Evolutionary conservation across 805 yeast genomes (phyloP).

Genomic region (Millerozyma miso): DNA sequence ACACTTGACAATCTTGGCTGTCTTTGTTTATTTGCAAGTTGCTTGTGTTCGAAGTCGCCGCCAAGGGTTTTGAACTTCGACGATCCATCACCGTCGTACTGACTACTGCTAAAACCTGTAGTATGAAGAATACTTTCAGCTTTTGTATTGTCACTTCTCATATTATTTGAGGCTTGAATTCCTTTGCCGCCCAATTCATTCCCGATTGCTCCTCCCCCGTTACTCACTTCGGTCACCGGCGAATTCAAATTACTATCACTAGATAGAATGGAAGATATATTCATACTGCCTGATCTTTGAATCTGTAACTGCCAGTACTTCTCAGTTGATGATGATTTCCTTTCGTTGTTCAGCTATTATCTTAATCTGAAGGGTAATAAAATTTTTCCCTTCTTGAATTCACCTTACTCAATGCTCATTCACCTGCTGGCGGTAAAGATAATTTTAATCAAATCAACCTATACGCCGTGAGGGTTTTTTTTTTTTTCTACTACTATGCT

Average conservation of each 20-base stretch:
- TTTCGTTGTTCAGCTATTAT: not conserved
- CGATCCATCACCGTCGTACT: not conserved
- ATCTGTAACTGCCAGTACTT: not conserved
- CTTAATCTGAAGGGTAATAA: constrained; percentile 1
- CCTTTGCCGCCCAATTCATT: not conserved
- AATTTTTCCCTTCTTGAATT: constrained; percentile 3
- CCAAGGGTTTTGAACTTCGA: not conserved
- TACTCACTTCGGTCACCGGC: constrained; percentile 4
- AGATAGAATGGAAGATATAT: constrained; percentile 34
- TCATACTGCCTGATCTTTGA: constrained; percentile 16
- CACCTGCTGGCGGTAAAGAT: not conserved
- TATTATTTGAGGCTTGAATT: not conserved
- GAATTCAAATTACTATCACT: constrained; percentile 16
- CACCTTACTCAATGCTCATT: constrained; percentile 3
- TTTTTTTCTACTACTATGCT: not conserved
- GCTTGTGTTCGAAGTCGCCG: not conserved
- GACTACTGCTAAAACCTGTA: not conserved
- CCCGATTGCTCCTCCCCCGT: constrained; percentile 1
- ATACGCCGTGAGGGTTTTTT: not conserved
- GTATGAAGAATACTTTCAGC: not conserved
- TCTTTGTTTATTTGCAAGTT: not conserved
- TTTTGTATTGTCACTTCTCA: not conserved
- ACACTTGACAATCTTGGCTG: not conserved
- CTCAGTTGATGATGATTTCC: not conserved
- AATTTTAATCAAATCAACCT: not conserved